Conservation (phyloP, 805 yeast species). For the Yarrowia sp. region DNA sequence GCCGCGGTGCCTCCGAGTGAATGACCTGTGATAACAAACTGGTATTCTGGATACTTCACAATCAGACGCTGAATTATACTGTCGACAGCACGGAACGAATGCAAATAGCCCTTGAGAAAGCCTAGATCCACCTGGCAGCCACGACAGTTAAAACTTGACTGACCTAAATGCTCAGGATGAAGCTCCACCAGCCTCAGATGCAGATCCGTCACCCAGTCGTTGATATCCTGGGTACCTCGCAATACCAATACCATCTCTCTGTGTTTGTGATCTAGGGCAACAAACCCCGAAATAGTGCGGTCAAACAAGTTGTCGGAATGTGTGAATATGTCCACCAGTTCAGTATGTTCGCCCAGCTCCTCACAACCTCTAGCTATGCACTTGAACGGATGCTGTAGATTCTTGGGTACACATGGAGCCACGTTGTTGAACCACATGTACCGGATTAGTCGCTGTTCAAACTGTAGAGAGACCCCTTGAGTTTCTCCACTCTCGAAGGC, state of each 20-base stretch:
- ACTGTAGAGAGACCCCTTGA: not conserved
- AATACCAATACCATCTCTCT: not conserved
- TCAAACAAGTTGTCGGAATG: not conserved
- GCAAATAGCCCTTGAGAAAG: not conserved
- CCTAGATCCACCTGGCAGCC: not conserved
- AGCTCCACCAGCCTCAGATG: not conserved
- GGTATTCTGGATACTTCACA: not conserved
- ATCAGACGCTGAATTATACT: not conserved
- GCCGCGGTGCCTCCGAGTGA: constrained; percentile 9
- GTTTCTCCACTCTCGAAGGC: not conserved
- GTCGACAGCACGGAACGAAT: not conserved
- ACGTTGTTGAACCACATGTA: constrained; percentile 20
- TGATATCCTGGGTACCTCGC: not conserved
- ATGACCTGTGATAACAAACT: not conserved
- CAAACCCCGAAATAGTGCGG: constrained; percentile 8
- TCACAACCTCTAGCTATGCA: not conserved
- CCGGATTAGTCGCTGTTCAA: not conserved
- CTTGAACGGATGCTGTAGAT: not conserved
- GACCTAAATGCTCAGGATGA: not conserved
- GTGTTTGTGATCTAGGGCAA: constrained; percentile 5
- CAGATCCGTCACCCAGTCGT: constrained; percentile 7
- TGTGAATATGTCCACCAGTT: constrained; percentile 10
- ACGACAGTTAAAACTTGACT: not conserved
- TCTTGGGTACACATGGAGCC: constrained; percentile 12
- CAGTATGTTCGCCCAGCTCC: not conserved